Conservation (phyloP, 1,284 basidiomycete genomes). For the Omphalotus olearius region DNA sequence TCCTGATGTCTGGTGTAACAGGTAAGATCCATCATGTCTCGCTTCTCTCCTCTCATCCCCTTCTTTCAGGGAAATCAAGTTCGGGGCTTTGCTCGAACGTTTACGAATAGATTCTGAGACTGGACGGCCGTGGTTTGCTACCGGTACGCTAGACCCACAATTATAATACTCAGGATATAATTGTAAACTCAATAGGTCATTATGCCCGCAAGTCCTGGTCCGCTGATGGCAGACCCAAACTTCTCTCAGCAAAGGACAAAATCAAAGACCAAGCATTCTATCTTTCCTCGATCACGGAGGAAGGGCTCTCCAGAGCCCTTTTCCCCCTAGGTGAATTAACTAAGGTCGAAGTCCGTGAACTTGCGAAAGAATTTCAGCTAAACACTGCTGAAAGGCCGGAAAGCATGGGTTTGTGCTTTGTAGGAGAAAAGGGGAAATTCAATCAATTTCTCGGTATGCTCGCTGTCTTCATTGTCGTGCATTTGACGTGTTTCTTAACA, state of each 20-base stretch:
- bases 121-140: slow-evolving; percentile 65
- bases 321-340: slow-evolving; percentile 74
- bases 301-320: slow-evolving; percentile 60
- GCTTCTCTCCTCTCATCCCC: slow-evolving; percentile 2
- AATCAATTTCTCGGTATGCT: slow-evolving; percentile 68
- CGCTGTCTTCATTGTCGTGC: not conserved
- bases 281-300: slow-evolving; percentile 73
- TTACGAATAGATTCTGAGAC: slow-evolving; percentile 36
- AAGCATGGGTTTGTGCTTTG: slow-evolving; percentile 97
- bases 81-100: slow-evolving; percentile 77
- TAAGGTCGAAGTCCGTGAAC: slow-evolving; percentile 72
- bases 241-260: slow-evolving; percentile 62
- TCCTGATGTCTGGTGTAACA: slow-evolving; percentile 93
- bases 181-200: slow-evolving; percentile 55
- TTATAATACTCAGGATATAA: slow-evolving; percentile 2
- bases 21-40: slow-evolving; percentile 34
- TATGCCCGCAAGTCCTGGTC: slow-evolving; percentile 77
- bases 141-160: slow-evolving; percentile 42
- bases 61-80: slow-evolving; percentile 81
- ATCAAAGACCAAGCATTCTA: slow-evolving; percentile 95
- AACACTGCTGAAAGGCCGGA: slow-evolving; percentile 81
- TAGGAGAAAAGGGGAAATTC: slow-evolving; percentile 80
- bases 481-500: slow-evolving; percentile 1
- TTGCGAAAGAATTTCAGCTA: slow-evolving; percentile 68
- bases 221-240: slow-evolving; percentile 41